Percentiles rank a stretch among this genome's conserved stretches.
Conservation (phyloP, 2,329 filamentous ascomycete genomes). For the Sarocladiaceae sp. region DNA sequence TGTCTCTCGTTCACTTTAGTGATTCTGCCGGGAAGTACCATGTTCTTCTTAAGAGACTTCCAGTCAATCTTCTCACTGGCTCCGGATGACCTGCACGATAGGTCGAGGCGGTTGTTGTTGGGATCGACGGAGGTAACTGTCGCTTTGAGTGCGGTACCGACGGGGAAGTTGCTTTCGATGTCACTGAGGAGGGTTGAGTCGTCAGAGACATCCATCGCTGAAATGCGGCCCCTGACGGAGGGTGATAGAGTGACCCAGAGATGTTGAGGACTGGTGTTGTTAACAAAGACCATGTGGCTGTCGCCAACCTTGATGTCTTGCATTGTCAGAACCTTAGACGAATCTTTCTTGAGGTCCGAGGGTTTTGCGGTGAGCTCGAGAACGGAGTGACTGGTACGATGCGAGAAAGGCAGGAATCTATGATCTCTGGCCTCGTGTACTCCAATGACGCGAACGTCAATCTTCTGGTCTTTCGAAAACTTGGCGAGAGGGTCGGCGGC, state of each 20-base stretch:
- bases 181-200: constrained; percentile 75
- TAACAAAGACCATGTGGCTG: constrained; percentile 76
- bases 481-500: constrained; percentile 69
- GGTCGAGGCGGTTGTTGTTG: constrained; percentile 69
- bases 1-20: constrained; percentile 81
- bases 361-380: constrained; percentile 83
- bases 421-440: constrained; percentile 87
- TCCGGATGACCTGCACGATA: constrained; percentile 66
- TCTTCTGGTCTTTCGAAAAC: constrained; percentile 66
- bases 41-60: constrained; percentile 66
- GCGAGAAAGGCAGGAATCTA: constrained; percentile 84
- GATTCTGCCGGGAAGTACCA: constrained; percentile 75
- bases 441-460: constrained; percentile 54
- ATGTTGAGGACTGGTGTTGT: constrained; percentile 74
- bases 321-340: constrained; percentile 53
- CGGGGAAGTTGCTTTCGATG: constrained; percentile 71
- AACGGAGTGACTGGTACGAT: constrained; percentile 73
- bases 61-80: constrained; percentile 49
- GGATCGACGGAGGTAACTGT: constrained; percentile 70
- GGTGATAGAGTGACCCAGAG: constrained; percentile 91
- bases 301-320: constrained; percentile 67
- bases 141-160: constrained; percentile 82
- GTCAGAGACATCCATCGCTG: constrained; percentile 77
- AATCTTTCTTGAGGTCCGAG: constrained; percentile 49
- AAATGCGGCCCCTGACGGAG: constrained; percentile 77